phyloP scores from a whole-genome alignment of 2,329 filamentous ascomycete genomes.

The Penicillium sp. region DNA sequence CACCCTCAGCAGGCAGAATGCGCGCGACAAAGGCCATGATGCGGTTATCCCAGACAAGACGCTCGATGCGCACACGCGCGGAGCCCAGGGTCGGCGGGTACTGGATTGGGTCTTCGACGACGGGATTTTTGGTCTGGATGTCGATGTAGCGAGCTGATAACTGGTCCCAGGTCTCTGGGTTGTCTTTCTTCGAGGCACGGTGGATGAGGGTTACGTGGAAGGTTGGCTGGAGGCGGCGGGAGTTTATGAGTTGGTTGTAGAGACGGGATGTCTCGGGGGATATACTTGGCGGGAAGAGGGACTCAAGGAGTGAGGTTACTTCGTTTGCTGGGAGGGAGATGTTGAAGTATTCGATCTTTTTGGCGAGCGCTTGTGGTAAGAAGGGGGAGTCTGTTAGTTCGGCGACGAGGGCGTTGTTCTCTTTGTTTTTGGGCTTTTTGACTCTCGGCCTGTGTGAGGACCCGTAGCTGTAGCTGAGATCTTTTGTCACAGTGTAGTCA shows the following conservation, averaged over 20 bases:
- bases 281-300: conserved; percentile 60
- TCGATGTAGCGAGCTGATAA: conserved; percentile 61
- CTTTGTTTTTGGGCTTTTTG: conserved; percentile 30
- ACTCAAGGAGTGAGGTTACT: conserved; percentile 62
- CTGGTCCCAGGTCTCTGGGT: conserved; percentile 71
- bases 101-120: conserved; percentile 23
- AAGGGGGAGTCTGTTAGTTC: conserved; percentile 6
- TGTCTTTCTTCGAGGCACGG: conserved; percentile 59
- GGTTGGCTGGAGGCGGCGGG: conserved; percentile 71
- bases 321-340: conserved; percentile 54
- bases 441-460: conserved; percentile 40
- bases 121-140: conserved; percentile 29
- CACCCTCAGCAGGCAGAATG: conserved; percentile 45
- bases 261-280: conserved; percentile 60
- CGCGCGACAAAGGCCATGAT: conserved; percentile 91
- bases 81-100: conserved; percentile 34
- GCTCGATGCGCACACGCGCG: conserved; percentile 56
- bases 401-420: neutral
- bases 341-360: conserved; percentile 65
- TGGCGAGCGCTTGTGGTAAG: conserved; percentile 42
- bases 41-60: conserved; percentile 76
- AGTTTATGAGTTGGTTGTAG: conserved; percentile 71
- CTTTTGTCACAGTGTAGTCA: conserved; percentile 75
- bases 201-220: conserved; percentile 97
- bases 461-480: conserved; percentile 55